These are phyloP conservation scores for Prunus persica DNA, from an alignment of 306 rosid genomes.

Conservation along the genomic window DNA sequence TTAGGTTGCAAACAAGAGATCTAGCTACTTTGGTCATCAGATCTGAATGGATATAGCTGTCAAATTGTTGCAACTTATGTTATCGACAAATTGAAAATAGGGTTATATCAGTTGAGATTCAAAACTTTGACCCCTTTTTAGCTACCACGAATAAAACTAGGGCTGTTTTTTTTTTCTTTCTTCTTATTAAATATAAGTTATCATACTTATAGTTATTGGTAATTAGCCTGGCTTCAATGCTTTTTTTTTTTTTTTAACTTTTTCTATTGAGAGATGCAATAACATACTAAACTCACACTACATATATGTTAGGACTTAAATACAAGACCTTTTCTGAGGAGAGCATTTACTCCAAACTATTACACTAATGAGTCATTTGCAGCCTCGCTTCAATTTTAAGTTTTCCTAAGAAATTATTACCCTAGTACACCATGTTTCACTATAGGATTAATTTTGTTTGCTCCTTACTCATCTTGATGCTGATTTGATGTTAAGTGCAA, in stretches of 20 bases:
- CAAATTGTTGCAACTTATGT: not conserved
- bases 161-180: no score
- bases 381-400: no score
- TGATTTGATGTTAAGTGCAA: not conserved
- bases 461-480: not conserved
- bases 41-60: constrained; percentile 11
- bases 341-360: no score
- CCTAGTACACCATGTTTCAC: not conserved
- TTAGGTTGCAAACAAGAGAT: constrained; percentile 18
- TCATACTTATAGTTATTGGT: no score
- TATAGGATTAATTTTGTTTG: not conserved
- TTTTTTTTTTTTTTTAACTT: no score
- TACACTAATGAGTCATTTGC: no score
- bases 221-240: no score
- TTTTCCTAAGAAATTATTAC: not conserved
- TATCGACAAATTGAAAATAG: no score
- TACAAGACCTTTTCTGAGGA: accelerated
- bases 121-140: not conserved
- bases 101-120: not conserved
- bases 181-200: no score
- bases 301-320: accelerated
- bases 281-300: no score
- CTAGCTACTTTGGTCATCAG: not conserved
- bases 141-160: no score
- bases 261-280: no score